Evolutionary conservation across 2,329 filamentous ascomycete species (phyloP).

Genomic region (Coniochaeta sp.): DNA sequence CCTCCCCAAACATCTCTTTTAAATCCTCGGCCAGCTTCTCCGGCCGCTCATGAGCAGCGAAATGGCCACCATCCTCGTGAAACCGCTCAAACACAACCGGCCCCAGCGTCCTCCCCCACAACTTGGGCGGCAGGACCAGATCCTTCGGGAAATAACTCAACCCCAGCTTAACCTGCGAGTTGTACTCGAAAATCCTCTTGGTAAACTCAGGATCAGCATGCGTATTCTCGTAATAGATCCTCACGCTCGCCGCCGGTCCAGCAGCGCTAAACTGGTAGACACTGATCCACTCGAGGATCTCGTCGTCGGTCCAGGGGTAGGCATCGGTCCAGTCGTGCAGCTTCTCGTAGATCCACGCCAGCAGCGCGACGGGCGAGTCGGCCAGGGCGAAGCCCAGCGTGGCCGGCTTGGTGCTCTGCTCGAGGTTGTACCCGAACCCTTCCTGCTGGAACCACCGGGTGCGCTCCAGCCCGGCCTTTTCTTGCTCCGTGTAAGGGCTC

Average conservation of each 20-base stretch:
- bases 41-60: slow-evolving; percentile 52
- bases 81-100: slow-evolving; percentile 48
- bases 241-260: slow-evolving; percentile 57
- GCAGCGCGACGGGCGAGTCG: slow-evolving; percentile 61
- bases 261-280: slow-evolving; percentile 66
- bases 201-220: slow-evolving; percentile 25
- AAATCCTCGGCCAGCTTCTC: slow-evolving; percentile 44
- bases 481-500: slow-evolving; percentile 42
- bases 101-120: slow-evolving; percentile 52
- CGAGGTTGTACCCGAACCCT: slow-evolving; percentile 49
- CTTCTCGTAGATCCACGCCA: slow-evolving; percentile 79
- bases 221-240: slow-evolving; percentile 65
- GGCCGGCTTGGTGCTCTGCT: slow-evolving; percentile 62
- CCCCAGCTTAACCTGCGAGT: slow-evolving; percentile 37
- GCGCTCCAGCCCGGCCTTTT: slow-evolving; percentile 44
- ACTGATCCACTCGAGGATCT: slow-evolving; percentile 66
- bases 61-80: slow-evolving; percentile 49
- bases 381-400: slow-evolving; percentile 63
- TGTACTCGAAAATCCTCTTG: slow-evolving; percentile 15
- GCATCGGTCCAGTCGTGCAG: slow-evolving; percentile 67
- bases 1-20: slow-evolving; percentile 47
- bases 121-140: slow-evolving; percentile 41
- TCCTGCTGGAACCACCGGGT: slow-evolving; percentile 48
- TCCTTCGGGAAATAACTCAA: slow-evolving; percentile 52
- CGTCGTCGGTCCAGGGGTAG: slow-evolving; percentile 69